Percentiles rank a stretch among this genome's conserved stretches.
These are phyloP conservation scores for Xylariaceae sp. DNA, from an alignment of 2,329 filamentous ascomycete species.

Conservation along the genomic window DNA sequence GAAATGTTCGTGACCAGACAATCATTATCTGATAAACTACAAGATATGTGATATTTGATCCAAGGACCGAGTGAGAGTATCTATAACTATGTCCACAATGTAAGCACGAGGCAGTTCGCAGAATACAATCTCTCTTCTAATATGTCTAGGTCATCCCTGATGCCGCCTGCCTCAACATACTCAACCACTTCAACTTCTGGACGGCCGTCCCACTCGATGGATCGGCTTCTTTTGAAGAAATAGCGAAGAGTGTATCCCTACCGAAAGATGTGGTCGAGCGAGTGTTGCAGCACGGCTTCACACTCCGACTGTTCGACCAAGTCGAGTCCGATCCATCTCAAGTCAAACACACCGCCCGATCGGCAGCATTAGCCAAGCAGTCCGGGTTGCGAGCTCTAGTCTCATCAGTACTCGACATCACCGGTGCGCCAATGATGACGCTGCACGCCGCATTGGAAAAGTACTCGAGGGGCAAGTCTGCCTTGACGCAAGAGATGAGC, in stretches of 20 bases:
- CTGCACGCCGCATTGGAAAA: slow-evolving; percentile 34
- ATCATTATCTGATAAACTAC: slow-evolving; percentile 42
- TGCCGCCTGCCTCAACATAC: slow-evolving; percentile 42
- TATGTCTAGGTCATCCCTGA: slow-evolving; percentile 41
- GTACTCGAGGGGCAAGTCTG: slow-evolving; percentile 31
- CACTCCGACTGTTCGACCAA: slow-evolving; percentile 38
- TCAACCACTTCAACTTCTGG: slow-evolving; percentile 55
- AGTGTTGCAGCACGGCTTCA: slow-evolving; percentile 38
- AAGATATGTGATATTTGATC: slow-evolving; percentile 45
- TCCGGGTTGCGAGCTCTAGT: slow-evolving; percentile 36
- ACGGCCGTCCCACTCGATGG: slow-evolving; percentile 47
- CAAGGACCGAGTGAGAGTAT: slow-evolving; percentile 50
- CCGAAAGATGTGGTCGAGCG: slow-evolving; percentile 39
- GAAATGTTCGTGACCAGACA: slow-evolving; percentile 45
- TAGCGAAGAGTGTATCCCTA: slow-evolving; percentile 37
- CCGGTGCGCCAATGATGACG: slow-evolving; percentile 36
- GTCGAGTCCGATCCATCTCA: slow-evolving; percentile 26
- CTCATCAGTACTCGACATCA: slow-evolving; percentile 37
- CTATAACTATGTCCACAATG: slow-evolving; percentile 43
- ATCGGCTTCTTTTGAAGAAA: slow-evolving; percentile 41
- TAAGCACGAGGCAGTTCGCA: slow-evolving; percentile 20
- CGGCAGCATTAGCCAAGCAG: slow-evolving; percentile 36
- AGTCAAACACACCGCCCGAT: slow-evolving; percentile 38
- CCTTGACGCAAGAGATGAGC: slow-evolving; percentile 33
- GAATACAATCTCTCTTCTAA: slow-evolving; percentile 3